Evolutionary conservation across 1,284 basidiomycete species (phyloP), one percentile per base, ranked within the genome.

Genomic region (Boletus sp.): DNA sequence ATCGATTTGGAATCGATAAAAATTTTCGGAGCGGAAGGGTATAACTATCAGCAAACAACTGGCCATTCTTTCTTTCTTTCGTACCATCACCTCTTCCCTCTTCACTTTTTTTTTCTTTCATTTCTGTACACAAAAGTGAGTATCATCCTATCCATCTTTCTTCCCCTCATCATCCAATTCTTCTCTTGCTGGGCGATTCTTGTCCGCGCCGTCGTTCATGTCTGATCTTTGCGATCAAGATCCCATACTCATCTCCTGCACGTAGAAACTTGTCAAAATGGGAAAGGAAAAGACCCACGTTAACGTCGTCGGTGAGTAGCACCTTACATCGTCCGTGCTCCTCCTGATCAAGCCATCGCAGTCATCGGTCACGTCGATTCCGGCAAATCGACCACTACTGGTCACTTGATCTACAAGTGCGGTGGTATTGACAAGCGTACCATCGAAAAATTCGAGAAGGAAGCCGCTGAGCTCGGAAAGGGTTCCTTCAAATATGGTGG

Each of bases 351-450:
- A 51, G 52, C 52, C 50, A 69, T 76, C 67, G 65, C 74, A 91
- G 92, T 95, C 74, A 94, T 94, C 79, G 91, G 92, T 60, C 92
- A 95, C 80, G 91, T 94, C 88, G 90, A 93, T 78, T 92, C 90
- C 71, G 91, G 95, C 65, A 98, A 98, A 81, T 98, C 94, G 59
- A 99, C 95, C 76, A 99, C 95, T 70, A 99, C 96, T 68, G 96
- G 96, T 66, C 96, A 99, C 82, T 82, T 99, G 78, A 99, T 99
- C 86, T 98, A 98, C 92, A 98, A 99, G 88, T 99, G 95, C 75
- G 95, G 95, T 87, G 96, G 96, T 92, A 99, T 99, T 80, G 96
- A 99, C 77, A 99, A 99, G 83, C 95, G 96, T 88, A 98, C 94
- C 74, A 97, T 99, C 67, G 94, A 99, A 80, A 99, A 98, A 81